Conservation (phyloP, 192 early-diverging fungal species). For the Physocladia obscura region DNA sequence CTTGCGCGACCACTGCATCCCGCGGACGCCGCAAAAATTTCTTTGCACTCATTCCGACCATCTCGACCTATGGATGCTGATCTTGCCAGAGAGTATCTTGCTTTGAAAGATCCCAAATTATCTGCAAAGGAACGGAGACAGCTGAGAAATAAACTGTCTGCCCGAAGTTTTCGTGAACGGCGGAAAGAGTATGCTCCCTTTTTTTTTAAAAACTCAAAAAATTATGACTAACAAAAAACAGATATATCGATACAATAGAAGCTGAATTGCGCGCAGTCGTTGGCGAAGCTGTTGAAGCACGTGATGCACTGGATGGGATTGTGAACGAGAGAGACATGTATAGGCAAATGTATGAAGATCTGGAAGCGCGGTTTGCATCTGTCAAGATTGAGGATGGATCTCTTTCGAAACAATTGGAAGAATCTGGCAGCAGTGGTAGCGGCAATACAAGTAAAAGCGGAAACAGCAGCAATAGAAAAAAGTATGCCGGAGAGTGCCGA, state of each 20-base stretch:
- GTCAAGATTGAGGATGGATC: slow-evolving; percentile 3
- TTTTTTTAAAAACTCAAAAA: too few species aligned
- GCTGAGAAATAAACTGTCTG: slow-evolving; percentile 84
- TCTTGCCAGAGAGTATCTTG: slow-evolving; percentile 9
- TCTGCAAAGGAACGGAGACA: slow-evolving; percentile 76
- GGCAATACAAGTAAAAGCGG: too few species aligned
- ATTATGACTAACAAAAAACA: too few species aligned
- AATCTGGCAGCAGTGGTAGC: too few species aligned
- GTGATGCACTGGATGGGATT: slow-evolving; percentile 34
- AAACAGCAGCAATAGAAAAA: too few species aligned
- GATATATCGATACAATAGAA: slow-evolving; percentile 63
- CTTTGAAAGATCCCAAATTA: slow-evolving; percentile 36
- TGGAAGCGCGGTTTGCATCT: not conserved
- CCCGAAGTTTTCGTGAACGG: slow-evolving; percentile 79
- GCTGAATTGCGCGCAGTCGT: slow-evolving; percentile 55
- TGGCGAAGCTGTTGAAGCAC: slow-evolving; percentile 50
- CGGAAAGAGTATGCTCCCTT: slow-evolving; percentile 59
- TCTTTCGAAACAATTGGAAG: too few species aligned
- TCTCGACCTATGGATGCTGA: slow-evolving; percentile 14
- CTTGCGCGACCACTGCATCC: not conserved
- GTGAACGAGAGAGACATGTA: not conserved
- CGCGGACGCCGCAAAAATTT: not conserved
- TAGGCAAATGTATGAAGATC: not conserved
- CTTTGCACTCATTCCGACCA: slow-evolving; percentile 13
- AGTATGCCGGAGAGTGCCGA: too few species aligned